Evolutionary conservation across 352 stramenopile genomes (phyloP), one percentile per base, ranked within the genome.

Genomic region (Blastocystis sp.): DNA sequence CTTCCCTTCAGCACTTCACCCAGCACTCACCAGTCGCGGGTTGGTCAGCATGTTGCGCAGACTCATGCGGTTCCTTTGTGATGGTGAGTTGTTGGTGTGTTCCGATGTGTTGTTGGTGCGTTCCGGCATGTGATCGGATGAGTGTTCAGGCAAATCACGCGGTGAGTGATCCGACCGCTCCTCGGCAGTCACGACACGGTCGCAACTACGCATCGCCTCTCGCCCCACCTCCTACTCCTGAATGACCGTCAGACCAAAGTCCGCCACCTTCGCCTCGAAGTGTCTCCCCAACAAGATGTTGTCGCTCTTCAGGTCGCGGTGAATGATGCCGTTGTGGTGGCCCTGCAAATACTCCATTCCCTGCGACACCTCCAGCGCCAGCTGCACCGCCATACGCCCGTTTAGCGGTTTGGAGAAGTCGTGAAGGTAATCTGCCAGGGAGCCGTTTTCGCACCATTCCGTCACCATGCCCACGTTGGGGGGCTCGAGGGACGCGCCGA

Each of bases 281-380:
- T 92, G 91, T 84, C 92, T 91, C 57, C 45, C 87, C 1, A 93
- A 28, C 34, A 93, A 87, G n/a, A 97, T 94, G 90, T 97, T 96
- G 89, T 94, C 92, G 90, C 93, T 95, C 89, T 99, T 99, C 77
- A 98, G 92, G 91, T 99, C 96, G 28, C 96, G 94, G 92, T 99
- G 97, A 89, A 99, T 98, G 90, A 99, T 98, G 10, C 95, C 94
- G 28, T 95, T 95, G 89, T 98, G 95, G 92, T 98, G 97, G 64
- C 93, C 95, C 92, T 99, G 97, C 74, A 99, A 91, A 90, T 98
- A 98, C 87, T 95, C 93, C 91, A 99, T 98, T 76, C 95, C 96
- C 76, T 94, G 93, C 40, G 95, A 96, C 42, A 93, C 95, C 89
- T 96, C 76, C 21, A 90, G 52, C 19, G 90, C 88, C 57, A 93